A percentile compares a stretch with the other conserved stretches of the same genome.
Evolutionary conservation across 441 rosid species (phyloP).

Genomic region (Cnidoscolus chayamansa): DNA sequence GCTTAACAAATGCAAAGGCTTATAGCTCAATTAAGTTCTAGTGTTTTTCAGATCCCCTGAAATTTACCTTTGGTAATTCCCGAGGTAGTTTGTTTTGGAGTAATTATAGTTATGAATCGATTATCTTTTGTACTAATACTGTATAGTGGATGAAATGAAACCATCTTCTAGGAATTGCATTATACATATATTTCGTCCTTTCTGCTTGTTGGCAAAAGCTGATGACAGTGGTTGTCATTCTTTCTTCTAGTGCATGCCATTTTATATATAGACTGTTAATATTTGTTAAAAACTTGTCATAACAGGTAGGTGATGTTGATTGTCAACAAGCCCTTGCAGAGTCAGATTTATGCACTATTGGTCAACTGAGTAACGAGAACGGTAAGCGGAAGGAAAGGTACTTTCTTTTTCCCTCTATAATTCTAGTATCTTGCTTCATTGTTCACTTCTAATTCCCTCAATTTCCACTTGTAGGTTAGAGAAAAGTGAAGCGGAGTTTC

Average conservation of each 20-base stretch:
- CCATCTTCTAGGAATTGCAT: too few species aligned
- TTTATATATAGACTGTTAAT: background rate
- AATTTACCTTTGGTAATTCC: too few species aligned
- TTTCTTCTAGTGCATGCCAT: background rate
- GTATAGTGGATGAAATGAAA: too few species aligned
- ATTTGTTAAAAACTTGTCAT: background rate
- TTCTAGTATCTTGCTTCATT: constrained; percentile 10
- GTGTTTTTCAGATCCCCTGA: too few species aligned
- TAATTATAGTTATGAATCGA: too few species aligned
- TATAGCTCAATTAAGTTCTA: too few species aligned
- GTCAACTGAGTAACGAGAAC: constrained; percentile 55
- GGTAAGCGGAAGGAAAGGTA: constrained; percentile 53
- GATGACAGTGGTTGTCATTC: background rate
- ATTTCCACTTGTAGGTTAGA: constrained; percentile 39
- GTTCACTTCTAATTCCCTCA: background rate
- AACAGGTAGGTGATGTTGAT: constrained; percentile 25
- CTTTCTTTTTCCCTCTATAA: constrained; percentile 12
- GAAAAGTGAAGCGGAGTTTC: constrained; percentile 34
- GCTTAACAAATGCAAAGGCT: too few species aligned
- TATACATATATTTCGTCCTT: too few species aligned
- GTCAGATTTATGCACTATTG: constrained; percentile 28
- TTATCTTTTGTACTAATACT: too few species aligned
- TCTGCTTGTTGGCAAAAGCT: background rate
- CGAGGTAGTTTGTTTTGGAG: too few species aligned
- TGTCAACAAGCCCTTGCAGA: constrained; percentile 10